phyloP scores from a whole-genome alignment of 1,139 yeast genomes.

The Protomyces inundatus region DNA sequence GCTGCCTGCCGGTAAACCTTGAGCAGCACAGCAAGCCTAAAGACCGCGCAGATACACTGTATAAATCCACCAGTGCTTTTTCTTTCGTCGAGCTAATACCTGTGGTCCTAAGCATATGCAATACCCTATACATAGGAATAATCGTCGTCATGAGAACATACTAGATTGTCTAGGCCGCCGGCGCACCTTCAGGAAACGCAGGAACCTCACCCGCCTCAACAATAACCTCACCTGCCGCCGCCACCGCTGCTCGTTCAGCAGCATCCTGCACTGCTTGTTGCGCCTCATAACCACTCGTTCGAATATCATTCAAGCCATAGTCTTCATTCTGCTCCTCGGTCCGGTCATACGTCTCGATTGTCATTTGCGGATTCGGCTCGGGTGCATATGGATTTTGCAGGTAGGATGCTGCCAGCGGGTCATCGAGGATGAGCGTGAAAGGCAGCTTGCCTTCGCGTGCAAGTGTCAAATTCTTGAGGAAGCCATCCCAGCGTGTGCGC shows the following conservation, averaged over 20 bases:
- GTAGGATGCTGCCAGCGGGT: conserved; percentile 91
- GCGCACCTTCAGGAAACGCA: conserved; percentile 13
- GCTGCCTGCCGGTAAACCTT: too few relatives aligned
- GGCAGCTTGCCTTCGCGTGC: conserved; percentile 81
- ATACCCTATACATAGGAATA: not conserved
- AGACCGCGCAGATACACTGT: not conserved
- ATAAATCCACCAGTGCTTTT: too few relatives aligned
- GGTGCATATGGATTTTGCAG: conserved; percentile 98
- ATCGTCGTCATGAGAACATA: not conserved
- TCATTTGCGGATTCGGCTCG: conserved; percentile 94
- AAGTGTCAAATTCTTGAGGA: conserved; percentile 66
- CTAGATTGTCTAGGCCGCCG: conserved; percentile 2
- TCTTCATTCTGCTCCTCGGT: conserved; percentile 66
- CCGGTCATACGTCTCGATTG: conserved; percentile 65
- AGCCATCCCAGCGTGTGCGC: conserved; percentile 70
- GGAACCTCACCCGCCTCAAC: not conserved
- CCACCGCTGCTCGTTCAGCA: conserved; percentile 1
- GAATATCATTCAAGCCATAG: conserved; percentile 82
- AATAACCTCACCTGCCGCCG: not conserved
- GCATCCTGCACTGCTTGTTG: conserved; percentile 21
- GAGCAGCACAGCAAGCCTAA: not conserved
- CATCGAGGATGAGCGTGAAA: conserved; percentile 83
- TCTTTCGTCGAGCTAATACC: too few relatives aligned
- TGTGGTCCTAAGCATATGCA: too few relatives aligned
- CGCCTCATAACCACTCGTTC: conserved; percentile 36